Conservation (phyloP, 1,139 yeast genomes). For the Pichiaceae sp. region DNA sequence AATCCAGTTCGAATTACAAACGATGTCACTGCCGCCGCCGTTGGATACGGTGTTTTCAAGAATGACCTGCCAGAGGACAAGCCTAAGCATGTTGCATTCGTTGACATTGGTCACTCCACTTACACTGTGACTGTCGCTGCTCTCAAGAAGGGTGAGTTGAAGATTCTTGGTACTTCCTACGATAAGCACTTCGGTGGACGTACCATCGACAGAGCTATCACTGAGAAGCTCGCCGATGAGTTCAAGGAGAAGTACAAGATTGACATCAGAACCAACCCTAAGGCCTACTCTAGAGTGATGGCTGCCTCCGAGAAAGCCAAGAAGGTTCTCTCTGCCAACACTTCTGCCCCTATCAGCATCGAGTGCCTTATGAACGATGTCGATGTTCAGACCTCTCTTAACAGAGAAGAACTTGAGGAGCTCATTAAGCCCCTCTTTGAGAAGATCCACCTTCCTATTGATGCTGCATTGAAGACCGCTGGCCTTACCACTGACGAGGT, state of each 20-base stretch:
- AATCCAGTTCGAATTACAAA: slow-evolving; percentile 97
- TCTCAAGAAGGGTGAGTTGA: slow-evolving; percentile 93
- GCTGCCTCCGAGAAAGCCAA: slow-evolving; percentile 89
- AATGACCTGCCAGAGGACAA: slow-evolving; percentile 90
- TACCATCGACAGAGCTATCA: slow-evolving; percentile 87
- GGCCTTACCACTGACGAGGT: slow-evolving; percentile 63
- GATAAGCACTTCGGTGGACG: slow-evolving; percentile 99
- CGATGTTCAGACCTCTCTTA: slow-evolving; percentile 84
- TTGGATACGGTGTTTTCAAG: slow-evolving; percentile 98
- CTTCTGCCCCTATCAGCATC: slow-evolving; percentile 88
- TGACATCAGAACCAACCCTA: slow-evolving; percentile 82
- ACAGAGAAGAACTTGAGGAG: slow-evolving; percentile 90
- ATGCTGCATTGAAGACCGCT: slow-evolving; percentile 75
- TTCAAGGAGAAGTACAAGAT: slow-evolving; percentile 89
- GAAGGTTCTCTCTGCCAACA: slow-evolving; percentile 94
- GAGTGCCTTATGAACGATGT: slow-evolving; percentile 97
- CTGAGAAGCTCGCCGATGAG: slow-evolving; percentile 90
- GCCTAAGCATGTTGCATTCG: slow-evolving; percentile 83
- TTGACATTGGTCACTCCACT: slow-evolving; percentile 96
- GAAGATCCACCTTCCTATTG: slow-evolving; percentile 70
- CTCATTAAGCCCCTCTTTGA: slow-evolving; percentile 74
- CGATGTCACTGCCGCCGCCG: slow-evolving; percentile 97
- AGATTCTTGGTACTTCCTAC: slow-evolving; percentile 83
- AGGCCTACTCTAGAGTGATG: slow-evolving; percentile 90
- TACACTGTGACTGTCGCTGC: slow-evolving; percentile 88